These are phyloP conservation scores for Nephelium lappaceum DNA, from an alignment of 345 rosid genomes.

Conservation along the genomic window DNA sequence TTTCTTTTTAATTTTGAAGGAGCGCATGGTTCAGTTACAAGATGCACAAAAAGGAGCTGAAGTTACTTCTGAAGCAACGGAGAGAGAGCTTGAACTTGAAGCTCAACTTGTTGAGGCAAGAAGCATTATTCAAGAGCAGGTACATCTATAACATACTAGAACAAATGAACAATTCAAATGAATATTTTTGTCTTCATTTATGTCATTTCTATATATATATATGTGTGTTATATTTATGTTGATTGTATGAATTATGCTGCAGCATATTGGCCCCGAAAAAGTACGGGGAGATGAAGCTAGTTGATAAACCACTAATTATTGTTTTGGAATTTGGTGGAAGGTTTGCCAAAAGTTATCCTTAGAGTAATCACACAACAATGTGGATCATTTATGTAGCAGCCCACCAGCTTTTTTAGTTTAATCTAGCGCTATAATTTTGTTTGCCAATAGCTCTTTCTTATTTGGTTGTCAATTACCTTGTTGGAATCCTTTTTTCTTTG, in stretches of 20 bases:
- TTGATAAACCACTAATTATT: background rate
- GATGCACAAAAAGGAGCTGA: conserved; percentile 92
- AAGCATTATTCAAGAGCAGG: conserved; percentile 99
- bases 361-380: background rate
- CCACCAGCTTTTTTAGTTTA: background rate
- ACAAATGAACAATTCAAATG: background rate
- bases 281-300: too few species aligned
- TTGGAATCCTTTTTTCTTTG: background rate
- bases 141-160: conserved; percentile 21
- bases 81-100: conserved; percentile 98
- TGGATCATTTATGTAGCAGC: background rate
- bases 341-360: background rate
- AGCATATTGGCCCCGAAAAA: background rate
- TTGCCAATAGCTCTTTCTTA: background rate
- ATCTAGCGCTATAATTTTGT: background rate
- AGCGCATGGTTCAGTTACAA: conserved; percentile 82
- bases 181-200: background rate
- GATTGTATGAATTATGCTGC: background rate
- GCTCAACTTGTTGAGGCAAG: conserved; percentile 99
- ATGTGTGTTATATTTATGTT: background rate
- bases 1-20: conserved; percentile 38
- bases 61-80: conserved; percentile 90
- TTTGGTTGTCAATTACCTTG: background rate
- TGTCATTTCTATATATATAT: background rate
- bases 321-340: background rate